Base-by-base conservation (phyloP, 768 basidiomycete species). In the Termitomyces bulborhizus region DNA sequence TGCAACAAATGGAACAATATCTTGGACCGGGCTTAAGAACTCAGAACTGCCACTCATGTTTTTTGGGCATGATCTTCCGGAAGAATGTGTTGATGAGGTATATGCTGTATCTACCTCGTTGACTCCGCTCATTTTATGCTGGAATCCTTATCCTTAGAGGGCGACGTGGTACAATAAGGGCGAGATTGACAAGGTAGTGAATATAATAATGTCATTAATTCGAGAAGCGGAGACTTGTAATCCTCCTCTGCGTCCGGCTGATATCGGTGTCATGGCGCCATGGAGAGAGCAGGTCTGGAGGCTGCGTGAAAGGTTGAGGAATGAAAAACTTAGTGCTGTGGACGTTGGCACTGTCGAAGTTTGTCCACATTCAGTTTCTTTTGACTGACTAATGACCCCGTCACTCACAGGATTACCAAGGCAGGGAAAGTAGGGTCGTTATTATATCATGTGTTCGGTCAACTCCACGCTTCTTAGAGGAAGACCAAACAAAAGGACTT, bases 221-320 rank as follows among this genome's bases (percentile, higher is more conserved):
- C 59, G 64, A 7, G 72, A 77, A 57, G 63, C 64, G 8, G 58
- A 66, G 6, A 52, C 62, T 1, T 76, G 72, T 51, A 64, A 65
- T 2, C 79, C 79, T n/a, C 71, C 70, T 1, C 64, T 80, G 6
- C 64, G 65, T 42, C 63, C 74, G 11, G 65, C 64, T 11, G 70
- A 80, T 37, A 78, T 81, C 49, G 77, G 78, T 0, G 71, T 79
- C 6, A 79, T 81, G 76, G 73, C 79, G 0, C 74, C 78, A 1
- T 80, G 77, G 73, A 71, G 79, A 51, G 77, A 76, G 55, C 79
- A 81, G 46, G 79, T 81, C 0, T 78, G 77, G 77, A 75, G 74
- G 56, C 62, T 79, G 34, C 73, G 79, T 61, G 75, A 77, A 52
- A 63, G 66, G 46, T 58, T 80, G 57, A 71, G 79, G 54, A 70